phyloP scores from a whole-genome alignment of 2,329 filamentous ascomycete genomes.

The Dothideomycetes sp. region DNA sequence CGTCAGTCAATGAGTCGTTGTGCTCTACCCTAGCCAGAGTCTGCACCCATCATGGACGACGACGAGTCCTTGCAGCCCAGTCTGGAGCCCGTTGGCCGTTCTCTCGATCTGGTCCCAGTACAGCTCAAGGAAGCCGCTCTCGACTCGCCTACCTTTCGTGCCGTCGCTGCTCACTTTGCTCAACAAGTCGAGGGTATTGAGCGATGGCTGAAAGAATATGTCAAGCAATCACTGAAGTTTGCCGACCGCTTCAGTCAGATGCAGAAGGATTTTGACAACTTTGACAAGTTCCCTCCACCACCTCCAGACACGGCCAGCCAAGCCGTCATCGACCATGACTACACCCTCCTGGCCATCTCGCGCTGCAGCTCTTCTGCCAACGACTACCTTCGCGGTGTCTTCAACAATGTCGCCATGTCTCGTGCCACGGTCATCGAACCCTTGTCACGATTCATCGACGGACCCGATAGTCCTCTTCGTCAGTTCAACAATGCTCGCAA shows the following conservation, averaged over 20 bases:
- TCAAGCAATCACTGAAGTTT: conserved; percentile 54
- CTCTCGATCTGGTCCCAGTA: conserved; percentile 53
- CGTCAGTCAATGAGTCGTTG: too few species aligned
- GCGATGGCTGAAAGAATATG: conserved; percentile 74
- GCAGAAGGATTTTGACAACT: conserved; percentile 54
- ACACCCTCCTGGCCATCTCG: conserved; percentile 78
- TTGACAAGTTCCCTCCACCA: conserved; percentile 71
- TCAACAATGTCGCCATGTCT: conserved; percentile 66
- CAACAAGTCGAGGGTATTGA: conserved; percentile 90
- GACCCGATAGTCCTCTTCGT: conserved; percentile 70
- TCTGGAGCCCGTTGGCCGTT: conserved; percentile 32
- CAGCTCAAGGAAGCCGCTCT: conserved; percentile 88
- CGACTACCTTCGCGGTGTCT: conserved; percentile 75
- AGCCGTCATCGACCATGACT: conserved; percentile 86
- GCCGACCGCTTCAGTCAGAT: conserved; percentile 57
- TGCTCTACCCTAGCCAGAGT: too few species aligned
- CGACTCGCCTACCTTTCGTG: conserved; percentile 92
- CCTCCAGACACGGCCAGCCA: conserved; percentile 68
- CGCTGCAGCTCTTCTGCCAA: conserved; percentile 75
- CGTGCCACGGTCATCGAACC: conserved; percentile 73
- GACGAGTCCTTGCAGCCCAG: conserved; percentile 17
- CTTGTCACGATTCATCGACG: conserved; percentile 65
- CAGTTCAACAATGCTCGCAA: conserved; percentile 78
- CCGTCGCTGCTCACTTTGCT: conserved; percentile 73
- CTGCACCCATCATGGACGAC: conserved; percentile 3